These are phyloP conservation scores for Globisporangium parvum DNA, from an alignment of 352 stramenopile genomes.

Conservation along the genomic window DNA sequence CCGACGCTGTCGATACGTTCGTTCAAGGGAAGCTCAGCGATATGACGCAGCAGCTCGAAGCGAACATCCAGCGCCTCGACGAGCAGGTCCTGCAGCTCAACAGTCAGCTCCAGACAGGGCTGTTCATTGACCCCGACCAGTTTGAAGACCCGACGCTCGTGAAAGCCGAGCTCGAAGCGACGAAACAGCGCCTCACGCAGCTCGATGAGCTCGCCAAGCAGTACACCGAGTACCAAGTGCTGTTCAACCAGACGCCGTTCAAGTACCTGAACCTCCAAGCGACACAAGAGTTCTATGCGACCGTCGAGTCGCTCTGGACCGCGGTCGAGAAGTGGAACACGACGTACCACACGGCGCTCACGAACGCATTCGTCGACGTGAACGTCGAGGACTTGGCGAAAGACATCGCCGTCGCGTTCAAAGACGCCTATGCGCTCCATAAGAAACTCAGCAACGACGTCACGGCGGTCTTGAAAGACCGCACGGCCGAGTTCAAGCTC, in stretches of 20 bases:
- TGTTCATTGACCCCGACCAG: slow-evolving; percentile 86
- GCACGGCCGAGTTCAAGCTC: slow-evolving; percentile 86
- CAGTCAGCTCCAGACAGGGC: slow-evolving; percentile 68
- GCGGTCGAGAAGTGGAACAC: slow-evolving; percentile 86
- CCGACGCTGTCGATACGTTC: slow-evolving; percentile 79
- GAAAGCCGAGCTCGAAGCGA: slow-evolving; percentile 69
- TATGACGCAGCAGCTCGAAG: slow-evolving; percentile 90
- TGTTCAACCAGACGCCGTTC: slow-evolving; percentile 88
- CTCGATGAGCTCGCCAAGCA: slow-evolving; percentile 88
- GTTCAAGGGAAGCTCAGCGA: slow-evolving; percentile 82
- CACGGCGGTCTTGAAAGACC: slow-evolving; percentile 82
- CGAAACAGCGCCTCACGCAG: slow-evolving; percentile 78
- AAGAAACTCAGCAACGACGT: slow-evolving; percentile 92
- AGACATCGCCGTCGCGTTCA: slow-evolving; percentile 83
- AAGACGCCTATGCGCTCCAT: slow-evolving; percentile 85
- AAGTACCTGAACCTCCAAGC: slow-evolving; percentile 88
- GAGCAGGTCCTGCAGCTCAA: slow-evolving; percentile 87
- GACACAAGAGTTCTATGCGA: slow-evolving; percentile 82
- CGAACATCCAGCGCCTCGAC: slow-evolving; percentile 90
- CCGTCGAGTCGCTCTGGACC: slow-evolving; percentile 82
- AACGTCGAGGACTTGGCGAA: slow-evolving; percentile 87
- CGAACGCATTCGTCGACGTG: slow-evolving; percentile 79
- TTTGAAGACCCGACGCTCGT: slow-evolving; percentile 83
- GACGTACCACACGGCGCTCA: slow-evolving; percentile 71
- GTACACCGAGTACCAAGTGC: slow-evolving; percentile 89